These are phyloP conservation scores for Sporothrix pallida DNA, from an alignment of 2,329 filamentous ascomycete genomes.

Conservation along the genomic window DNA sequence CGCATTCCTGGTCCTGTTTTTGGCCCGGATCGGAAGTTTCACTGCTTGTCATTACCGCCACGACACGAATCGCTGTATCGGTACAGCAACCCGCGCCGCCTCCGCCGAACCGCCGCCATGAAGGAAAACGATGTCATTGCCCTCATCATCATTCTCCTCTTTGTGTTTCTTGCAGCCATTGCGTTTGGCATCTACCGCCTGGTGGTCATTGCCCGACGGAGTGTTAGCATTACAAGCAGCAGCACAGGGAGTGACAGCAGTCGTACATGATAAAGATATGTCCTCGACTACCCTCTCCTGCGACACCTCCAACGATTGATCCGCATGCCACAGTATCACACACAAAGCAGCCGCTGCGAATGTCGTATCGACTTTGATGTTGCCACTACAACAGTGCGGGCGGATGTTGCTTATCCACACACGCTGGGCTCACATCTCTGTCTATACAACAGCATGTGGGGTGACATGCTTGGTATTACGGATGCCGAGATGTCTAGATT, in stretches of 20 bases:
- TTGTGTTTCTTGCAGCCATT: slow-evolving; percentile 65
- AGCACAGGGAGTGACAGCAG: slow-evolving; percentile 38
- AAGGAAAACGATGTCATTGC: slow-evolving; percentile 72
- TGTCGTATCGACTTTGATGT: background rate
- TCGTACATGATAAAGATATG: background rate
- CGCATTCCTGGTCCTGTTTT: slow-evolving; percentile 5
- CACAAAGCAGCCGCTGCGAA: background rate
- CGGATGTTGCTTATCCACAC: too few relatives aligned
- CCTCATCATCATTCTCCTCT: slow-evolving; percentile 70
- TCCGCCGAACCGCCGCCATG: slow-evolving; percentile 50
- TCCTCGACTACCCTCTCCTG: background rate
- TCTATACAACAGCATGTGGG: too few relatives aligned
- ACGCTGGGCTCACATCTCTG: too few relatives aligned
- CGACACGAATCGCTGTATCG: background rate
- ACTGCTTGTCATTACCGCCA: background rate
- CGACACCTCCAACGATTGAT: too few relatives aligned
- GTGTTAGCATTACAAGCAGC: slow-evolving; percentile 49
- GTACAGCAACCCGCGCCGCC: background rate
- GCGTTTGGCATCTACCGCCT: slow-evolving; percentile 69
- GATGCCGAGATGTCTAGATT: too few relatives aligned
- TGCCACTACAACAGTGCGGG: too few relatives aligned
- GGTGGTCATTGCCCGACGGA: slow-evolving; percentile 57
- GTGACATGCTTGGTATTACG: too few relatives aligned
- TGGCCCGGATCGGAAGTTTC: background rate
- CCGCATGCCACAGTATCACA: too few relatives aligned